Evolutionary conservation across 163 green algal species (phyloP), one percentile per base, ranked within the genome.

Genomic region (Chloroidium sp.): DNA sequence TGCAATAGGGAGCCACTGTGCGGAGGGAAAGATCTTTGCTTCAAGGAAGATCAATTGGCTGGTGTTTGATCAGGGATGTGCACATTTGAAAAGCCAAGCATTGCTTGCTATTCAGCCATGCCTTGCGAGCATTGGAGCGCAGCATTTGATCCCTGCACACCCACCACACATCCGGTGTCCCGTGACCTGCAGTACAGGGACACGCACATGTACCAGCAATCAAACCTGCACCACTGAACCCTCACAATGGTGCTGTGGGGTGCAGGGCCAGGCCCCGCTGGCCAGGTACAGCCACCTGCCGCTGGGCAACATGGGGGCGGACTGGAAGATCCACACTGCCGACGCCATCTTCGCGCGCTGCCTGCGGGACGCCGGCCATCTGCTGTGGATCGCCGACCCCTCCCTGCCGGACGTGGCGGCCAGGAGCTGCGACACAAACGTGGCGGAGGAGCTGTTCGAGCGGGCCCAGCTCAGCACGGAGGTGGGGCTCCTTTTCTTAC

Each of bases 231-330:
- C 61, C 12, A 58, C 67, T 1, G 60, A 59, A 36, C 69, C 14
- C 74, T 78, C 62, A 2, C 59, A 13, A 60, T 14, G 36, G 36
- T 36, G 4, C 61, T 74, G 60, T 61, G 2, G 2, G 61, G 8
- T 57, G 75, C 84, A 89, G 75, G 90, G 94, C 58, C 90, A 89
- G 13, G 86, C 92, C 0, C 79, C 79, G n/a, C 85, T 97, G n/a
- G 89, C 92, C 58, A 86, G 92, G 75, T 98, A 98, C 78, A 91
- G 93, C 1, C 91, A 97, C 85, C 88, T 98, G 75, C 94, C 95
- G 2, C 75, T 98, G 4, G 87, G 87, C 58, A 92, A 92, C 81
- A 87, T 98, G 64, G 90, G 88, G 0, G 76, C 64, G 1, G 92
- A 97, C 83, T 92, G 88, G 90, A 75, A 89, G 8, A 69, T 96